A percentile compares a stretch with the other conserved stretches of the same genome.
phyloP scores from a whole-genome alignment of 225 moss, liverwort and hornwort genomes.

The Pleurozium schreberi region DNA sequence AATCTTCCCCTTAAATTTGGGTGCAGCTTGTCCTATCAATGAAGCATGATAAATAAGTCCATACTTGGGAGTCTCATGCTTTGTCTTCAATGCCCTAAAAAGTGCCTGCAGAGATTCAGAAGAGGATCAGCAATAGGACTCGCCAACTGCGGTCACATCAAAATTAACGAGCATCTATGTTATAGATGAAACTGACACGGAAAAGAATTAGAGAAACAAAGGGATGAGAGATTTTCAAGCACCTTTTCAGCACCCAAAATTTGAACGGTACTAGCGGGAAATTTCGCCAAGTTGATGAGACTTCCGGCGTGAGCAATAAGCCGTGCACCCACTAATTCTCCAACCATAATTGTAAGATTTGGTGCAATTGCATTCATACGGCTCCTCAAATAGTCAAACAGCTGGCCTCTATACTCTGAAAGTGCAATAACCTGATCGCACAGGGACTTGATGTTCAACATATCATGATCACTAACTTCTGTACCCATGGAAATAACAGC shows the following conservation, averaged over 20 bases:
- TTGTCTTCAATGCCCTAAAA: constrained; percentile 84
- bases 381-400: constrained; percentile 70
- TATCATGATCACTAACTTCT: constrained; percentile 75
- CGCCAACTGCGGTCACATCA: not conserved
- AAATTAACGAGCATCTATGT: not conserved
- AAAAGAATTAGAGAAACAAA: not conserved
- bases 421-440: constrained; percentile 74
- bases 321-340: constrained; percentile 67
- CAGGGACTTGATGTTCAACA: constrained; percentile 68
- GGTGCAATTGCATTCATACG: constrained; percentile 85
- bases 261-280: constrained; percentile 73
- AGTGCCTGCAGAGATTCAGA: constrained; percentile 28
- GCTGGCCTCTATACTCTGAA: constrained; percentile 58
- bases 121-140: not conserved
- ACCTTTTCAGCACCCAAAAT: constrained; percentile 83
- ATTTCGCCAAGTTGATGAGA: constrained; percentile 71
- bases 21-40: constrained; percentile 72
- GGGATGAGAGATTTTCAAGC: not conserved
- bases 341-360: constrained; percentile 68
- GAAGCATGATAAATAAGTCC: constrained; percentile 87
- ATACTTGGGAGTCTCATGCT: constrained; percentile 82
- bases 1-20: constrained; percentile 80
- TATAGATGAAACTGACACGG: not conserved
- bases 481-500: constrained; percentile 46
- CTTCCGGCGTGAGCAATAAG: constrained; percentile 78